Evolutionary conservation across 768 basidiomycete genomes (phyloP).

Genomic region (Boletus sensibilis): DNA sequence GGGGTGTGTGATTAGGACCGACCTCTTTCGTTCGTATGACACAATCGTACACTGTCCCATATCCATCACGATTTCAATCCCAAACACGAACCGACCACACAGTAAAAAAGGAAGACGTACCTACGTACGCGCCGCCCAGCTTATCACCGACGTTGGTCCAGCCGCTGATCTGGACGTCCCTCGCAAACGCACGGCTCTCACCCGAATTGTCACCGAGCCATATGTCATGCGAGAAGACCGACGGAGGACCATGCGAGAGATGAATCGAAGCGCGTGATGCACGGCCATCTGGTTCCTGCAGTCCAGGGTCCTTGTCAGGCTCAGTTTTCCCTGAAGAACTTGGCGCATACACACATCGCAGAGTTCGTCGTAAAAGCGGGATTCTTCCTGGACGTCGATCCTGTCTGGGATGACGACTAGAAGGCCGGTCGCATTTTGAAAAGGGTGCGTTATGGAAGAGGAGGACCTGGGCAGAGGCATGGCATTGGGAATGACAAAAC

Average conservation of each 20-base stretch:
- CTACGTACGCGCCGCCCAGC: constrained; percentile 62
- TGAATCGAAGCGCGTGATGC: constrained; percentile 20
- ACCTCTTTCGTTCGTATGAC: constrained; percentile 65
- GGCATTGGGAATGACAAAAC: not conserved
- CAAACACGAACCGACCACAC: not conserved
- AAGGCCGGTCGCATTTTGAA: constrained; percentile 44
- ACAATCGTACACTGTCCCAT: constrained; percentile 59
- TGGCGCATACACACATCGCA: constrained; percentile 39
- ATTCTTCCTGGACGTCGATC: constrained; percentile 70
- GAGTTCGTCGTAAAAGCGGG: constrained; percentile 64
- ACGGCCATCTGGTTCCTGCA: constrained; percentile 25
- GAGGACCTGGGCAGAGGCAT: constrained; percentile 17
- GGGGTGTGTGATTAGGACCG: not conserved
- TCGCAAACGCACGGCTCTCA: constrained; percentile 55
- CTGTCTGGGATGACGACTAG: constrained; percentile 54
- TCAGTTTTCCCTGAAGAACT: too few species aligned
- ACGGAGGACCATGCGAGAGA: constrained; percentile 42
- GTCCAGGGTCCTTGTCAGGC: not conserved
- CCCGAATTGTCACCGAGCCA: constrained; percentile 65
- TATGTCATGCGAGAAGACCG: constrained; percentile 66
- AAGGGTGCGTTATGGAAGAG: constrained; percentile 37
- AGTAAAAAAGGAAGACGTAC: constrained; percentile 34
- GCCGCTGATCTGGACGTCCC: constrained; percentile 62
- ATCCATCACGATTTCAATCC: not conserved
- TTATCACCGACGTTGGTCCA: constrained; percentile 75